A percentile compares a stretch with the other conserved stretches of the same genome.
Evolutionary conservation across 345 rosid genomes (phyloP).

Genomic region (Lepidium aucheri): DNA sequence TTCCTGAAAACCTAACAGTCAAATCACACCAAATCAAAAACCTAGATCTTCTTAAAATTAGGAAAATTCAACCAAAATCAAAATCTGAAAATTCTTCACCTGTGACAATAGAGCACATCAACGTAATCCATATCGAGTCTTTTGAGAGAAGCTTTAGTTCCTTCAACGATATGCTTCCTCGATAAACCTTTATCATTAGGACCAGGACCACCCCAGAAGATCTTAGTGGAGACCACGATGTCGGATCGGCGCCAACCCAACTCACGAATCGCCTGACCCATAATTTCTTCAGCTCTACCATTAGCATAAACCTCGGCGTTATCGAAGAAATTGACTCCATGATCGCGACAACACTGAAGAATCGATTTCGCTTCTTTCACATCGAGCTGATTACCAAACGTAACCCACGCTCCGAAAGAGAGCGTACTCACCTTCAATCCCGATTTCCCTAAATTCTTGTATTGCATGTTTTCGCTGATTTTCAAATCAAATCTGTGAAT

Average conservation of each 20-base stretch:
- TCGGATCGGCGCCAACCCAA: conserved; percentile 98
- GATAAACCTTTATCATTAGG: conserved; percentile 92
- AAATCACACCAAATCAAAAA: background rate
- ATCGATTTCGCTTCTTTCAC: conserved; percentile 93
- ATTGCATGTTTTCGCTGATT: conserved; percentile 51
- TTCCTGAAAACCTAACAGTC: background rate
- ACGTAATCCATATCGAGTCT: conserved; percentile 90
- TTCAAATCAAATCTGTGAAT: background rate
- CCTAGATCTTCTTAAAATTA: background rate
- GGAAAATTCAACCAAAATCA: background rate
- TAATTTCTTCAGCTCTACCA: conserved; percentile 96
- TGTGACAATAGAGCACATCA: conserved; percentile 81
- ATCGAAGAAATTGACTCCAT: conserved; percentile 96
- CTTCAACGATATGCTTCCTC: conserved; percentile 88
- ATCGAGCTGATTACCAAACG: conserved; percentile 94
- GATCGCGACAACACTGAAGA: conserved; percentile 82
- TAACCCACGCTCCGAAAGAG: conserved; percentile 90
- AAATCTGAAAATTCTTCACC: conserved; percentile 22
- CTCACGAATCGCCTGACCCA: conserved; percentile 97
- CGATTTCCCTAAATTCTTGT: conserved; percentile 81
- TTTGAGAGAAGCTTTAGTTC: conserved; percentile 87
- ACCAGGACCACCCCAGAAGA: conserved; percentile 98
- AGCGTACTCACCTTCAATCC: conserved; percentile 93
- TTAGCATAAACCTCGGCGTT: conserved; percentile 98
- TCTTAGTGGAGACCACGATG: conserved; percentile 85